Conservation (phyloP, 768 basidiomycete genomes). For the Cantharellus cinnabarinus region DNA sequence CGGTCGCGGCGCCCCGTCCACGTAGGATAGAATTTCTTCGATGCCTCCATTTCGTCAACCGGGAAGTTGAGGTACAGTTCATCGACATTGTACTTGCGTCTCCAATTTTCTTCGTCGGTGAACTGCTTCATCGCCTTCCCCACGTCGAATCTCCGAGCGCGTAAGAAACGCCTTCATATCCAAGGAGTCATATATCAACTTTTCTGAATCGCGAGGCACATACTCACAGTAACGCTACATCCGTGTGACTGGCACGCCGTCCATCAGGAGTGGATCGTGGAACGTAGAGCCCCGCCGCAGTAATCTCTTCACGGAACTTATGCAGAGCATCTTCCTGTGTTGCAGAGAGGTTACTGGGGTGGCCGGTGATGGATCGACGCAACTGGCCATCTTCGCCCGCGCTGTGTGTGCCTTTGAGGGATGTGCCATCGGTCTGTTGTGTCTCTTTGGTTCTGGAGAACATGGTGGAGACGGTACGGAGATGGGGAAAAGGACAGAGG, state of each 20-base stretch:
- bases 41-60: slow-evolving; percentile 34
- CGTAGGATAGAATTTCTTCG: slow-evolving; percentile 50
- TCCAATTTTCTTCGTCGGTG: slow-evolving; percentile 44
- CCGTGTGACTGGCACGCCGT: slow-evolving; percentile 33
- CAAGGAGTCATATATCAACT: neutral
- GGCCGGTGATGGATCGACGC: slow-evolving; percentile 1
- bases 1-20: slow-evolving; percentile 69
- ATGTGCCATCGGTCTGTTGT: no score
- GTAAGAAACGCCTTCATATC: slow-evolving; percentile 40
- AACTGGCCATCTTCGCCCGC: no score
- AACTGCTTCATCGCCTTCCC: slow-evolving; percentile 51
- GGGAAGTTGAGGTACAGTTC: slow-evolving; percentile 42
- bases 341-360: slow-evolving; percentile 29
- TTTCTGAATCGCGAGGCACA: neutral
- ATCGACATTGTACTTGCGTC: slow-evolving; percentile 37
- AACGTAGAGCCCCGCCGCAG: slow-evolving; percentile 30
- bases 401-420: no score
- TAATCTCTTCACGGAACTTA: slow-evolving; percentile 33
- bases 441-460: no score
- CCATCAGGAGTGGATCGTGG: slow-evolving; percentile 15
- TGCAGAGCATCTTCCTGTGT: slow-evolving; percentile 29
- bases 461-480: no score
- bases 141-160: slow-evolving; percentile 52
- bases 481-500: no score
- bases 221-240: slow-evolving; percentile 42